Conservation (phyloP, 2,329 filamentous ascomycete species). For the Colletotrichum camelliae region DNA sequence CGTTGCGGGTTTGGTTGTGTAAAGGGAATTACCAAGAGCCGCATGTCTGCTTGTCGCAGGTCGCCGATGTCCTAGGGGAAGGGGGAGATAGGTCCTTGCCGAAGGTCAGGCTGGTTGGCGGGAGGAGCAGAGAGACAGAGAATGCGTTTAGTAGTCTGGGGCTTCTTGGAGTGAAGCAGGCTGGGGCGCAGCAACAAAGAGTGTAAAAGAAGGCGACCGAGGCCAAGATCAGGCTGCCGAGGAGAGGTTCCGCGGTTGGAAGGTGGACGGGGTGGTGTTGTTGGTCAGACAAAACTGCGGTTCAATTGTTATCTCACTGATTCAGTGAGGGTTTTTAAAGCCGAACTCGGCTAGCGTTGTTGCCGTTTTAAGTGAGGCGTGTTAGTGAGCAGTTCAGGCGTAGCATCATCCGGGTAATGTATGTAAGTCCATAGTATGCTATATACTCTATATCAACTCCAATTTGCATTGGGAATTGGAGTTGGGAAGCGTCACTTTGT, state of each 20-base stretch:
- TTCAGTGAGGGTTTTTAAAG: background rate
- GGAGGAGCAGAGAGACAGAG: background rate
- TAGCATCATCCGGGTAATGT: background rate
- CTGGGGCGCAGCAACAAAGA: background rate
- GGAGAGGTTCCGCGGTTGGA: background rate
- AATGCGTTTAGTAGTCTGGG: background rate
- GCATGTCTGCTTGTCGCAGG: background rate
- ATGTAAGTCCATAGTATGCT: background rate
- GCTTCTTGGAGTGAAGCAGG: background rate
- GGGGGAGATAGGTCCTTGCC: background rate
- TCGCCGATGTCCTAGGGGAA: slow-evolving; percentile 2
- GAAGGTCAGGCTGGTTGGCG: background rate
- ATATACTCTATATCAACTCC: background rate
- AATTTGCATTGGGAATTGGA: background rate
- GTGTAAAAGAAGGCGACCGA: background rate
- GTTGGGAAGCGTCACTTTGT: too few species aligned
- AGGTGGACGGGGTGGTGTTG: background rate
- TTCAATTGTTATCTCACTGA: background rate
- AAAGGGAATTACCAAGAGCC: slow-evolving; percentile 16
- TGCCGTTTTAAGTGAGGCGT: background rate
- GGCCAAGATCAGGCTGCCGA: slow-evolving; percentile 3
- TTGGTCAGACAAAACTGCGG: background rate
- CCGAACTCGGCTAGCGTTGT: background rate
- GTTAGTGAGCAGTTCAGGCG: background rate
- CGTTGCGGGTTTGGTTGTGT: background rate